phyloP scores from a whole-genome alignment of 169 alveolate genomes.

The Blepharisma undulans region DNA sequence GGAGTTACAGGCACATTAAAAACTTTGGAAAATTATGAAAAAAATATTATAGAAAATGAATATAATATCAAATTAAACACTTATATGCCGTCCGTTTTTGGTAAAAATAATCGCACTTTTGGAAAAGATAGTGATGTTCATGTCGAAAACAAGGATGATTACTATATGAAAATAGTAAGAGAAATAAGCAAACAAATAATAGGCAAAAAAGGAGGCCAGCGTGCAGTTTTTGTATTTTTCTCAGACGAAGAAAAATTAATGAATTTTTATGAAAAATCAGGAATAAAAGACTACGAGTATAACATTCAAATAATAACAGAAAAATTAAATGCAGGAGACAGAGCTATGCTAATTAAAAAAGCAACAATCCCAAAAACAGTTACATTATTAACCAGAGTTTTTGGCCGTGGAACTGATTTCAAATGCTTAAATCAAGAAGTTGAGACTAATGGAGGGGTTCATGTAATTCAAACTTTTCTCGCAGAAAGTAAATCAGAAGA shows the following conservation, averaged over 20 bases:
- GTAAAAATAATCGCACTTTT: not conserved
- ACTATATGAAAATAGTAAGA: not conserved
- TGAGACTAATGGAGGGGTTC: not conserved
- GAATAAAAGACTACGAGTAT: not conserved
- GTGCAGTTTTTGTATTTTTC: not conserved
- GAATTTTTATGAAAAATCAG: not conserved
- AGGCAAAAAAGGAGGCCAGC: not conserved
- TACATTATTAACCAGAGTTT: not conserved
- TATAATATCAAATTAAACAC: not conserved
- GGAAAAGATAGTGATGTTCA: not conserved
- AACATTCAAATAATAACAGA: not conserved
- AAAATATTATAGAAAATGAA: not conserved
- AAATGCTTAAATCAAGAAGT: not conserved
- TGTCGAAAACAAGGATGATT: not conserved
- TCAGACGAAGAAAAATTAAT: not conserved
- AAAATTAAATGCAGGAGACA: not conserved
- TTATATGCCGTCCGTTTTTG: not conserved
- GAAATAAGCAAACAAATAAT: not conserved
- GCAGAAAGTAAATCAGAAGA: not conserved
- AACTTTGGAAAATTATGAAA: not conserved
- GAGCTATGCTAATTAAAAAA: not conserved
- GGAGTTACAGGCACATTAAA: not conserved
- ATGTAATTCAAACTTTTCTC: not conserved
- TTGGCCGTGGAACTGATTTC: not conserved
- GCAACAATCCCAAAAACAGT: not conserved